Conservation (phyloP, 768 basidiomycete genomes). For the Lentinula boryana region DNA sequence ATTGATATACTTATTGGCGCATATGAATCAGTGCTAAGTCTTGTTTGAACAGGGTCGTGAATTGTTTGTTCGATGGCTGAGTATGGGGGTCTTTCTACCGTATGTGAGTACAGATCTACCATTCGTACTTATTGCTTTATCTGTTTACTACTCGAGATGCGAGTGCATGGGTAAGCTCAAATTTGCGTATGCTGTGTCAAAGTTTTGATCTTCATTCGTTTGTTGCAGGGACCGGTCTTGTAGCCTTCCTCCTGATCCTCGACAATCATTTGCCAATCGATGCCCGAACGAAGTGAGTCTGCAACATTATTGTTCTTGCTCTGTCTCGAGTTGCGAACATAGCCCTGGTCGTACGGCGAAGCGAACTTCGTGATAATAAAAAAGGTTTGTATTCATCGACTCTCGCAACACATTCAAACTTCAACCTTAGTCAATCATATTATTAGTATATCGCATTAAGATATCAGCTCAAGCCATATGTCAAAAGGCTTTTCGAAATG, state of each 20-base stretch:
- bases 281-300: slow-evolving; percentile 27
- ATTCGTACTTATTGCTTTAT: not conserved
- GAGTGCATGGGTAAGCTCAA: slow-evolving; percentile 22
- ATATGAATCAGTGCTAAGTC: not conserved
- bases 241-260: slow-evolving; percentile 16
- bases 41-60: slow-evolving; percentile 19
- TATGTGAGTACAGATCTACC: slow-evolving; percentile 17
- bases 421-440: not conserved
- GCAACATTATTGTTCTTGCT: not conserved
- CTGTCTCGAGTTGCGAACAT: not conserved
- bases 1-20: not conserved
- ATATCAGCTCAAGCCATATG: slow-evolving; percentile 27
- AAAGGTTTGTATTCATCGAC: slow-evolving; percentile 13
- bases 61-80: slow-evolving; percentile 29
- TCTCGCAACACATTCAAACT: not conserved
- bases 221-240: slow-evolving; percentile 20
- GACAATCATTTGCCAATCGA: slow-evolving; percentile 22
- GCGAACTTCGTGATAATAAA: slow-evolving; percentile 29
- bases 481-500: slow-evolving; percentile 23
- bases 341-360: slow-evolving; percentile 32
- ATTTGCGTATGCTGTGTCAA: not conserved
- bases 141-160: slow-evolving; percentile 14
- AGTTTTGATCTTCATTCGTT: not conserved
- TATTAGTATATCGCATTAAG: slow-evolving; percentile 28
- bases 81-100: slow-evolving; percentile 31